Percentiles rank a stretch among this genome's conserved stretches.
phyloP scores from a whole-genome alignment of 345 rosid species.

The Eucalyptus victrix region DNA sequence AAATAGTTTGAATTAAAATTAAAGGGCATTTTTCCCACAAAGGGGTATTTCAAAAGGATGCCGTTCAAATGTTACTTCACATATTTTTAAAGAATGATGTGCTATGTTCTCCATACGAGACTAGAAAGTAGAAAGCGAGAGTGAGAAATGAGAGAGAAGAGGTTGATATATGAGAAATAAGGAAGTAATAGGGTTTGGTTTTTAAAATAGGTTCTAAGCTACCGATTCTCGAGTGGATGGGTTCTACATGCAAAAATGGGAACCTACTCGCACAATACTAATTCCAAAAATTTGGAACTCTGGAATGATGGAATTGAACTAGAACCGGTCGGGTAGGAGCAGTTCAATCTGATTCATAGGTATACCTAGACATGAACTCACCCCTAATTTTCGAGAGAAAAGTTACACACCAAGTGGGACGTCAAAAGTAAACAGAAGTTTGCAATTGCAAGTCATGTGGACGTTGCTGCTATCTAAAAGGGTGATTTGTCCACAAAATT shows the following conservation, averaged over 20 bases:
- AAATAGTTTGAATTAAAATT: neutral
- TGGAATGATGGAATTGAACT: neutral
- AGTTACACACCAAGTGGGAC: neutral
- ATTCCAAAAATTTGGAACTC: neutral
- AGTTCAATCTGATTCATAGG: rapidly evolving
- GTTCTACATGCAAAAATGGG: neutral
- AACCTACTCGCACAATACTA: rapidly evolving
- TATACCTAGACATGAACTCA: too few relatives aligned
- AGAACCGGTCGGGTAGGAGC: rapidly evolving
- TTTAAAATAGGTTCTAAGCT: too few relatives aligned
- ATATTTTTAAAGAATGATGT: neutral
- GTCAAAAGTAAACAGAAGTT: neutral
- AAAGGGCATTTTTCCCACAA: neutral
- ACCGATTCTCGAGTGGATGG: neutral
- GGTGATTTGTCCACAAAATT: neutral
- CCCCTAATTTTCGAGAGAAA: neutral
- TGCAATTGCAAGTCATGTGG: neutral
- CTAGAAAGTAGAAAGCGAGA: neutral
- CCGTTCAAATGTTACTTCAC: neutral
- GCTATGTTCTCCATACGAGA: neutral
- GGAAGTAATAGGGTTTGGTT: neutral
- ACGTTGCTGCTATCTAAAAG: neutral
- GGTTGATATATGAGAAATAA: neutral
- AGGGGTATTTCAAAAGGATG: neutral
- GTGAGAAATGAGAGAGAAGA: neutral